Evolutionary conservation across 176 grass and related monocot genomes (phyloP).

Genomic region (Areca catechu): DNA sequence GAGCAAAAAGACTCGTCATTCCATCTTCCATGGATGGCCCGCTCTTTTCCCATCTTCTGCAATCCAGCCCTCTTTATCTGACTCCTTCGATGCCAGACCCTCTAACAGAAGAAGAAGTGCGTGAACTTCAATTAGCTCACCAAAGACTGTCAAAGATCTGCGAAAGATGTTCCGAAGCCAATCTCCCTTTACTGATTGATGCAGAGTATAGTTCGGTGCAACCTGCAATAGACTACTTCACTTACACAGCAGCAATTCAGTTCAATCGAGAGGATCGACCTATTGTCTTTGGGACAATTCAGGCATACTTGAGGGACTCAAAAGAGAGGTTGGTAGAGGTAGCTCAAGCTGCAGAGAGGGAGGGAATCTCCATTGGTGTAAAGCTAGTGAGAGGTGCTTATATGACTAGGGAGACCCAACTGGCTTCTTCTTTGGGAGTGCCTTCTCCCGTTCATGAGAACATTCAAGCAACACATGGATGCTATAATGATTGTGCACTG

Average conservation of each 20-base stretch:
- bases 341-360: constrained; percentile 23
- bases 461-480: constrained; percentile 71
- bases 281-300: constrained; percentile 63
- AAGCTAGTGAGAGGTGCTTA: constrained; percentile 97
- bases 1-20: constrained; percentile 57
- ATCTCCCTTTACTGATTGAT: constrained; percentile 64
- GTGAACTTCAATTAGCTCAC: constrained; percentile 43
- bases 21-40: constrained; percentile 58
- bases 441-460: constrained; percentile 62
- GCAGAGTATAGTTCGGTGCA: constrained; percentile 86
- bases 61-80: constrained; percentile 69
- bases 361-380: constrained; percentile 48
- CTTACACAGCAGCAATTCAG: constrained; percentile 35
- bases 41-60: constrained; percentile 49
- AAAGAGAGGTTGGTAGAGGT: constrained; percentile 54
- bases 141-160: constrained; percentile 48
- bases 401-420: constrained; percentile 48
- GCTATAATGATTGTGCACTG: constrained; percentile 69
- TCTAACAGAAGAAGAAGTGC: constrained; percentile 47
- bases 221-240: constrained; percentile 93
- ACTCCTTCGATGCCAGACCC: constrained; percentile 38
- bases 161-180: constrained; percentile 43
- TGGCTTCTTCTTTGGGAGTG: constrained; percentile 49
- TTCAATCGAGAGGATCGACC: constrained; percentile 39
- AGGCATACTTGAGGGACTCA: constrained; percentile 77